A percentile compares a stretch with the other conserved stretches of the same genome.
These are phyloP conservation scores for Scopulariopsis brevicaulis DNA, from an alignment of 2,329 filamentous ascomycete genomes.

Conservation along the genomic window DNA sequence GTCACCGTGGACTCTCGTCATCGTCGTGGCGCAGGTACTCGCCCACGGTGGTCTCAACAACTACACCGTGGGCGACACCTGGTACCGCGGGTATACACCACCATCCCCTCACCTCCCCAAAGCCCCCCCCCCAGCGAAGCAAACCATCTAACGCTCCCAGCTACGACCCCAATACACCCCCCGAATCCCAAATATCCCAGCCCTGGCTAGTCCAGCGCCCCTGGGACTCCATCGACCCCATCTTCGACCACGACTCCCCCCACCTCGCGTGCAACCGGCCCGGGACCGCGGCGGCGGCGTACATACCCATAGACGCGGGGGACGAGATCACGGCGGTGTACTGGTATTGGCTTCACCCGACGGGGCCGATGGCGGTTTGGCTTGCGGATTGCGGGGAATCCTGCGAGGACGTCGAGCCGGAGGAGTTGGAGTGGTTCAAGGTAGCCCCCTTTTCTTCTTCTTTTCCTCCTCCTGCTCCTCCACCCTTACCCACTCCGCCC, in stretches of 20 bases:
- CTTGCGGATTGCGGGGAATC: slow-evolving; percentile 28
- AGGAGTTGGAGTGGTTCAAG: slow-evolving; percentile 25
- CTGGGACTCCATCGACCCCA: slow-evolving; percentile 25
- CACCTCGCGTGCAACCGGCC: slow-evolving; percentile 32
- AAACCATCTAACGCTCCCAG: not conserved
- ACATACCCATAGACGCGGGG: slow-evolving; percentile 28
- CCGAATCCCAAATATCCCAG: not conserved
- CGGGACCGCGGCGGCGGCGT: slow-evolving; percentile 19
- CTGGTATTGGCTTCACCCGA: slow-evolving; percentile 39
- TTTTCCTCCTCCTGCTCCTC: not conserved
- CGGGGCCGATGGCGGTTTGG: slow-evolving; percentile 40
- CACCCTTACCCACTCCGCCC: not conserved
- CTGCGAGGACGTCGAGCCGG: slow-evolving; percentile 22
- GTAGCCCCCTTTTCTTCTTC: not conserved
- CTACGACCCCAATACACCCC: not conserved
- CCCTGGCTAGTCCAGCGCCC: slow-evolving; percentile 3
- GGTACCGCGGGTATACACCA: slow-evolving; percentile 4
- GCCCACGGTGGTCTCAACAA: slow-evolving; percentile 4
- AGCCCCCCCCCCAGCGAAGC: not conserved
- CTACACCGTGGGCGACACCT: slow-evolving; percentile 4
- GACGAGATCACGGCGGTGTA: slow-evolving; percentile 35
- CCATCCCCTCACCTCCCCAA: not conserved
- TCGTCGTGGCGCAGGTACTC: not conserved
- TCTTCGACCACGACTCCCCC: slow-evolving; percentile 30
- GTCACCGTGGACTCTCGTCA: not conserved